phyloP scores from a whole-genome alignment of 345 rosid species.

The Hypericum perforatum region DNA sequence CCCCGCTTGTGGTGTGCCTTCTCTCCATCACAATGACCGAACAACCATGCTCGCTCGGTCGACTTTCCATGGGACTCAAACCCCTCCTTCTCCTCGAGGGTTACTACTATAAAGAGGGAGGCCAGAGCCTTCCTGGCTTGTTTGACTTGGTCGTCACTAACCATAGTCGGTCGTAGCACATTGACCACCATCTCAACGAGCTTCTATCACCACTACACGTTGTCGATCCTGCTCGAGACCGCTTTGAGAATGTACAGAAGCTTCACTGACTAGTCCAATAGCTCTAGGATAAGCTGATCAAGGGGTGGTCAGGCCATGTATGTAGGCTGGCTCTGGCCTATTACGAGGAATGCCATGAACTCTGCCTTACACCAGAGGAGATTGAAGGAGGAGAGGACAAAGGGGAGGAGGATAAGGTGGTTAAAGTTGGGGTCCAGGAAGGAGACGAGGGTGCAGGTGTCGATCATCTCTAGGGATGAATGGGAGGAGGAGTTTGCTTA shows the following conservation, averaged over 20 bases:
- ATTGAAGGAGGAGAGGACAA: no score
- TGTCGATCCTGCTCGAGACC: constrained; percentile 60
- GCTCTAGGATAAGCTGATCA: constrained; percentile 70
- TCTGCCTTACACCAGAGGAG: constrained; percentile 94
- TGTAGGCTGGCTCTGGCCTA: constrained; percentile 67
- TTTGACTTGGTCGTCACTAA: constrained; percentile 70
- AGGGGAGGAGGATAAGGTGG: no score
- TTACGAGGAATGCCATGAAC: constrained; percentile 65
- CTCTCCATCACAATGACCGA: constrained; percentile 45
- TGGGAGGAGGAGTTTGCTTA: no score
- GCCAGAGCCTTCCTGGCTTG: constrained; percentile 67
- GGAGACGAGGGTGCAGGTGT: no score
- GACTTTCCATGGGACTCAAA: constrained; percentile 16
- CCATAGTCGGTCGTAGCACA: constrained; percentile 56
- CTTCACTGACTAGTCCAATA: constrained; percentile 74
- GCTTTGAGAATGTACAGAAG: constrained; percentile 77
- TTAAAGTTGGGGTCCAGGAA: no score
- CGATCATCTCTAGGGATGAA: no score
- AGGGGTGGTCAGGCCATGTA: constrained; percentile 63
- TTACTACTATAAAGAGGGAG: constrained; percentile 34
- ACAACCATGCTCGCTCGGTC: constrained; percentile 74
- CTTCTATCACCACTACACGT: constrained; percentile 55
- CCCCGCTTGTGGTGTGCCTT: constrained; percentile 28
- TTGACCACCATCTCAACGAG: constrained; percentile 63
- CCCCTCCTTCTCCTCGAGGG: constrained; percentile 51